Evolutionary conservation across 257 asterid species (phyloP).

Genomic region (Rhazya stricta): DNA sequence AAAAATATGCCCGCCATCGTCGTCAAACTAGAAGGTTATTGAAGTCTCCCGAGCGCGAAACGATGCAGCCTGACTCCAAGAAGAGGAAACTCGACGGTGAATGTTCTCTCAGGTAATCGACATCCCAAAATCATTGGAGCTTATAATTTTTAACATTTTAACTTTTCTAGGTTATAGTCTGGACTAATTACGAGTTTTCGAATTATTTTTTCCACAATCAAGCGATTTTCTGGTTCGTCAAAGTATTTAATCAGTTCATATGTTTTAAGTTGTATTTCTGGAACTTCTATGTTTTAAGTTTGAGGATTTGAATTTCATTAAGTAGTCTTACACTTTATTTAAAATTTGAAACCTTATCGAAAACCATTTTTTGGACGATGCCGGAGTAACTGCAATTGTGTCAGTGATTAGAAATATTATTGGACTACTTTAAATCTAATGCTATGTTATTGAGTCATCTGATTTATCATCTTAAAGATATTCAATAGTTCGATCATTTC

Average conservation of each 20-base stretch:
- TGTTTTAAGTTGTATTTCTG: neutral
- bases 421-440: neutral
- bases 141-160: neutral
- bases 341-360: neutral
- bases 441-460: neutral
- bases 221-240: neutral
- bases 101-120: conserved; percentile 34
- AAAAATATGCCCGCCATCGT: neutral
- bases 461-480: neutral
- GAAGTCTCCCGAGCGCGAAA: neutral
- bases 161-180: neutral
- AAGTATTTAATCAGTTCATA: neutral
- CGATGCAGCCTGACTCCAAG: conserved; percentile 30
- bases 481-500: neutral
- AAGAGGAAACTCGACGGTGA: conserved; percentile 38
- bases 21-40: neutral
- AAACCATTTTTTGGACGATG: neutral
- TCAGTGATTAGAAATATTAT: neutral
- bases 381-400: neutral
- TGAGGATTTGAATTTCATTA: neutral
- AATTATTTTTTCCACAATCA: neutral
- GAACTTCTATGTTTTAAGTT: neutral
- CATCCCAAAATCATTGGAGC: neutral
- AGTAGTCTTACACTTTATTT: neutral
- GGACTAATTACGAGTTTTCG: neutral